Evolutionary conservation across 1,139 yeast species (phyloP).

Genomic region (Debaryomyces udenii): DNA sequence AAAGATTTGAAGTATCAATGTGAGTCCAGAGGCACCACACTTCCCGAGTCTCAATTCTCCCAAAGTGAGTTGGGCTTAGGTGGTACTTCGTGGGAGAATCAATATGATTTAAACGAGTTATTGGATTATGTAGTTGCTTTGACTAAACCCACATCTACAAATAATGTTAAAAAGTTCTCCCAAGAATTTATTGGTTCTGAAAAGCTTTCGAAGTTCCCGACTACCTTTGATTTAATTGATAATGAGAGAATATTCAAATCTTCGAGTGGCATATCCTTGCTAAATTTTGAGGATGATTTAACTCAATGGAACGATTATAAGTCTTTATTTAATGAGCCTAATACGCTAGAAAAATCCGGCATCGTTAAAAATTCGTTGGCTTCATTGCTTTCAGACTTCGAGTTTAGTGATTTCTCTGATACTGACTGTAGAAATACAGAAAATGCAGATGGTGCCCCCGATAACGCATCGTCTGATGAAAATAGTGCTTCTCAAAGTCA

Average conservation of each 20-base stretch:
- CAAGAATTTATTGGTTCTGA: constrained; percentile 15
- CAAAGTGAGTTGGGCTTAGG: constrained; percentile 19
- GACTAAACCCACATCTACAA: constrained; percentile 10
- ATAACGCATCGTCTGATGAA: constrained; percentile 1
- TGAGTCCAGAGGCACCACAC: constrained; percentile 34
- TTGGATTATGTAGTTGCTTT: constrained; percentile 35
- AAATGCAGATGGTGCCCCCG: not conserved
- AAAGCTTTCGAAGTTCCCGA: constrained; percentile 21
- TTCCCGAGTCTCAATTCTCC: constrained; percentile 18
- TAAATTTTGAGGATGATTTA: constrained; percentile 23
- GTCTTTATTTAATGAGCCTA: constrained; percentile 13
- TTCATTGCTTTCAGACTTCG: not conserved
- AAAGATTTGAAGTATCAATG: constrained; percentile 65
- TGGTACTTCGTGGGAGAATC: constrained; percentile 37
- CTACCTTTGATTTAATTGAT: constrained; percentile 34
- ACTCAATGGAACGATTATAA: constrained; percentile 23
- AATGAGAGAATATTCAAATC: not conserved
- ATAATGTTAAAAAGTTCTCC: constrained; percentile 20
- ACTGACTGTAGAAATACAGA: not conserved
- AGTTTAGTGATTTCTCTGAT: constrained; percentile 11
- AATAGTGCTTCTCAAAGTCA: constrained; percentile 9
- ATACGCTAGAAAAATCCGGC: not conserved
- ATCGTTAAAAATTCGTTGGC: not conserved
- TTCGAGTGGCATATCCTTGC: constrained; percentile 1
- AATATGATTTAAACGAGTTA: constrained; percentile 33